Evolutionary conservation across 225 moss, liverwort and hornwort species (phyloP), one percentile per base, ranked within the genome.

Genomic region (Anthoceros angustus): DNA sequence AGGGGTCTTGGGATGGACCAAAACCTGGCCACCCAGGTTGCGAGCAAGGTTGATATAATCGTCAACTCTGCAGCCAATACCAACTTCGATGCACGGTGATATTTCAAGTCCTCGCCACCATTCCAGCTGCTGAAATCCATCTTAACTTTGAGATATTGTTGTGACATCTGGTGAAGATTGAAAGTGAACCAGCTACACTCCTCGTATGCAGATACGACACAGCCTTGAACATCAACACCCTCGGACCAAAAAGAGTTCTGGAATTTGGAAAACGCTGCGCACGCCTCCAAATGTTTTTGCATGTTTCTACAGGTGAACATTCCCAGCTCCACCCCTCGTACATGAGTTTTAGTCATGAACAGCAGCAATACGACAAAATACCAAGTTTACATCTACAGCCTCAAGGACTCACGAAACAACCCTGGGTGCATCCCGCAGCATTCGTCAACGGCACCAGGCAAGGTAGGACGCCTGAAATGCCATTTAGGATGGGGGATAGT

Each of bases 11-110:
- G 84, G 64, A 67, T 89, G 14, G 43, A 72, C 63, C 64, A 42
- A 32, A 68, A 67, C 21, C 40, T 69, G 24, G 55, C 73, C 10
- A 66, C 70, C 39, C 74, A 79, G 42, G 72, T 89, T 18, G 78
- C 79, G 2, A 71, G 66, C 55, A 74, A 65, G 43, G 62, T 89
- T 21, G 76, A 89, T 66, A 73, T 89, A 7, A 86, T 89, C 49
- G 80, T 89, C 21, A 89, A 86, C 69, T 86, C 89, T 10, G 89
- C 89, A 64, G 89, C 89, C 61, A 89, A 76, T 45, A 89, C 89
- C 1, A 82, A 82, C 65, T 89, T 89, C 69, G 86, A 89, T 70
- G 89, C 86, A 65, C 82, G 86, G 89, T 86, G 42, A 15, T 41
- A 38, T 8, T 14, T 64, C 16, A n/a, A 64, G 40, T 25, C 64